Conservation (phyloP, 768 basidiomycete species). For the Collybia mongolica region DNA sequence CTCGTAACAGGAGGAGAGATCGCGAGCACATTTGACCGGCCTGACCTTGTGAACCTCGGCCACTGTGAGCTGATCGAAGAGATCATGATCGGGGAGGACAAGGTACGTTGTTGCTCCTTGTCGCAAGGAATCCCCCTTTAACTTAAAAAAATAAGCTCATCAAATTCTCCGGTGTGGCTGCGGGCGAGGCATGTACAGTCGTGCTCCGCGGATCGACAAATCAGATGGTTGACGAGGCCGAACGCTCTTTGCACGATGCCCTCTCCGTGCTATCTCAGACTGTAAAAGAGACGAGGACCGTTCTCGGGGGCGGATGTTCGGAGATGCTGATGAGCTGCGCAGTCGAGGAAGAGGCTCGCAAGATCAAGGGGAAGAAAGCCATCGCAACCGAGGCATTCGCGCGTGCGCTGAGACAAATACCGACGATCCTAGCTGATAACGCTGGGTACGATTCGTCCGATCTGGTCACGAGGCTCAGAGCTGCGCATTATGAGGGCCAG, state of each 20-base stretch:
- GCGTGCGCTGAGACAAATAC: conserved; percentile 89
- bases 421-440: conserved; percentile 95
- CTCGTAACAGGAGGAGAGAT: conserved; percentile 98
- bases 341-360: conserved; percentile 84
- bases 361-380: conserved; percentile 91
- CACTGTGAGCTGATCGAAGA: conserved; percentile 95
- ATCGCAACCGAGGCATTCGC: conserved; percentile 93
- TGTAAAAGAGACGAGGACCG: conserved; percentile 92
- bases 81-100: conserved; percentile 99
- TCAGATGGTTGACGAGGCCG: conserved; percentile 99
- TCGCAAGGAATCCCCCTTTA: background rate
- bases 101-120: conserved; percentile 47
- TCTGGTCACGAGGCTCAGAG: conserved; percentile 83
- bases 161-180: conserved; percentile 99
- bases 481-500: conserved; percentile 91
- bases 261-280: conserved; percentile 97
- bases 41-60: conserved; percentile 91
- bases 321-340: conserved; percentile 98
- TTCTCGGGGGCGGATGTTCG: conserved; percentile 94
- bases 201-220: conserved; percentile 96
- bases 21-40: conserved; percentile 90
- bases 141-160: conserved; percentile 61
- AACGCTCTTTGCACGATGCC: conserved; percentile 95
- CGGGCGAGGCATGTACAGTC: conserved; percentile 96
- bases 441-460: conserved; percentile 98